These are phyloP conservation scores for Aspergillus phoenicis DNA, from an alignment of 2,329 filamentous ascomycete genomes.

Conservation along the genomic window DNA sequence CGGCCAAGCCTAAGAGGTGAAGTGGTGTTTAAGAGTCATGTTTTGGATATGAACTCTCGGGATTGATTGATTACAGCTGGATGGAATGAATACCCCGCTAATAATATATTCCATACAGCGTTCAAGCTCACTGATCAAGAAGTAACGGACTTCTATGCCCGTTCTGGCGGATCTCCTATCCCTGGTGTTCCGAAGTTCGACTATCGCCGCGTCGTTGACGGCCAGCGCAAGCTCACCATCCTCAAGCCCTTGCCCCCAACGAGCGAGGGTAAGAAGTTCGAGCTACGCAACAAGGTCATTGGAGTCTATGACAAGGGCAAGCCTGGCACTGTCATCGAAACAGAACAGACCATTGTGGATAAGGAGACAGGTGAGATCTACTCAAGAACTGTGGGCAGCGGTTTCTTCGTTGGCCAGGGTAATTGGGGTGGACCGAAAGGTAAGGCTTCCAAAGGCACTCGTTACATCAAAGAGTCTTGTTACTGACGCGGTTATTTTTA, in stretches of 20 bases:
- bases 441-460: constrained; percentile 29
- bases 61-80: too few relatives aligned
- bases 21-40: too few relatives aligned
- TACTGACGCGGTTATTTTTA: constrained; percentile 19
- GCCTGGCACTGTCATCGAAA: constrained; percentile 78
- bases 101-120: constrained; percentile 46
- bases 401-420: constrained; percentile 80
- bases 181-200: constrained; percentile 78
- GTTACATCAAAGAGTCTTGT: not conserved
- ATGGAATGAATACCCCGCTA: constrained; percentile 35
- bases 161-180: constrained; percentile 63
- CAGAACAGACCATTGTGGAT: constrained; percentile 76
- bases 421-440: constrained; percentile 89
- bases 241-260: constrained; percentile 73
- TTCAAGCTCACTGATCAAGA: constrained; percentile 79
- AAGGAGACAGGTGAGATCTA: constrained; percentile 70
- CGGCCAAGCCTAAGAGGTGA: too few relatives aligned
- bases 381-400: constrained; percentile 66
- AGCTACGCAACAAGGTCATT: constrained; percentile 74
- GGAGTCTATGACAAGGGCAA: constrained; percentile 91
- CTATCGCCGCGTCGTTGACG: constrained; percentile 73
- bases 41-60: too few relatives aligned
- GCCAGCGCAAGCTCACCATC: constrained; percentile 78
- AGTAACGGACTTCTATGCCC: constrained; percentile 80
- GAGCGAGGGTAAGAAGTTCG: constrained; percentile 72